Evolutionary conservation across 1,284 basidiomycete species (phyloP).

Genomic region (Malassezia nana): DNA sequence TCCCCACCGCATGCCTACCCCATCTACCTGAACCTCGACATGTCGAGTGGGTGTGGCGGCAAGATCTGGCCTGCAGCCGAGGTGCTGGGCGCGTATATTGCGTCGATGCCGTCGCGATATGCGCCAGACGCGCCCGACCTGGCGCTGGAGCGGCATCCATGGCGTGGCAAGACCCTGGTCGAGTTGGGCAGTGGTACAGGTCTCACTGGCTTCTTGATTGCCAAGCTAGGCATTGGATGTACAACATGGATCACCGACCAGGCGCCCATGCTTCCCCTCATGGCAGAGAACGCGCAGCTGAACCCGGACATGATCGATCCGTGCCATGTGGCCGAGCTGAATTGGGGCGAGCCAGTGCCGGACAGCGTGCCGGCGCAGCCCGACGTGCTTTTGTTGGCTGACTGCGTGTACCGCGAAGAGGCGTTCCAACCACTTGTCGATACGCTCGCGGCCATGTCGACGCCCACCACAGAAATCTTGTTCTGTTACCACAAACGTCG

Average conservation of each 20-base stretch:
- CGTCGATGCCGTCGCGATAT: slow-evolving; percentile 18
- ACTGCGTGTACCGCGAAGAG: slow-evolving; percentile 84
- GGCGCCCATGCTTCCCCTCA: slow-evolving; percentile 51
- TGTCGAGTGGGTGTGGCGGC: slow-evolving; percentile 76
- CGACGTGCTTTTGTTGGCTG: slow-evolving; percentile 55
- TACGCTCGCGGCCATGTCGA: slow-evolving; percentile 62
- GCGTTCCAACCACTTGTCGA: slow-evolving; percentile 76
- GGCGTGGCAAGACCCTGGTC: slow-evolving; percentile 52
- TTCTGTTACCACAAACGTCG: slow-evolving; percentile 90
- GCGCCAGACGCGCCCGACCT: neutral
- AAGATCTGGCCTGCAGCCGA: slow-evolving; percentile 85
- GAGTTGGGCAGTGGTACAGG: slow-evolving; percentile 81
- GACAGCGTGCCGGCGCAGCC: slow-evolving; percentile 49
- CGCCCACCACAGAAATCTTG: slow-evolving; percentile 52
- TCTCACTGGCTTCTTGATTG: slow-evolving; percentile 73
- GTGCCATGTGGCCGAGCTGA: slow-evolving; percentile 23
- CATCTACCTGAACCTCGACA: slow-evolving; percentile 57
- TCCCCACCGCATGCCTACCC: neutral
- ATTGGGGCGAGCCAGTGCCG: slow-evolving; percentile 48
- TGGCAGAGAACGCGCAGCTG: slow-evolving; percentile 31
- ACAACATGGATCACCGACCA: slow-evolving; percentile 74
- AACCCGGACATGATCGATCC: slow-evolving; percentile 19
- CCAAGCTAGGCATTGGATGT: slow-evolving; percentile 55
- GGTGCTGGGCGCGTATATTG: slow-evolving; percentile 53
- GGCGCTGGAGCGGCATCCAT: slow-evolving; percentile 17